Evolutionary conservation across 805 yeast species (phyloP).

Genomic region (Cyberlindnera nakhonratchasimensis): DNA sequence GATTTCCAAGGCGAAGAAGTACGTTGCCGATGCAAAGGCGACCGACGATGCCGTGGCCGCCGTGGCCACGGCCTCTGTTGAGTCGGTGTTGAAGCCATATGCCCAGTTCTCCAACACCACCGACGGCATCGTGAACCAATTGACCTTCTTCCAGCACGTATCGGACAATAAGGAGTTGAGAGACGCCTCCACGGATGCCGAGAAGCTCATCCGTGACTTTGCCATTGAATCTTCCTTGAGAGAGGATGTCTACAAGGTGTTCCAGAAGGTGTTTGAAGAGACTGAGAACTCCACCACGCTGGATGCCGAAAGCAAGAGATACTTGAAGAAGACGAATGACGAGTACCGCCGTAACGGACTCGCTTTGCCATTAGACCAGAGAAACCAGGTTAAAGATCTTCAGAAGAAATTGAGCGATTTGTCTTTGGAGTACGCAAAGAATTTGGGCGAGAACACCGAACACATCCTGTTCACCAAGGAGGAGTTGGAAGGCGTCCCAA

Average conservation of each 20-base stretch:
- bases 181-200: constrained; percentile 66
- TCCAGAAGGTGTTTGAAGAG: constrained; percentile 47
- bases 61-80: constrained; percentile 48
- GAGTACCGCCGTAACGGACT: constrained; percentile 69
- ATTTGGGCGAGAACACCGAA: constrained; percentile 69
- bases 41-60: constrained; percentile 54
- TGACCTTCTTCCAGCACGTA: constrained; percentile 72
- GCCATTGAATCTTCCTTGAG: constrained; percentile 64
- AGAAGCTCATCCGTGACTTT: constrained; percentile 51
- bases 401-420: constrained; percentile 58
- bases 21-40: constrained; percentile 40
- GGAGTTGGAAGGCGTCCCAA: constrained; percentile 73
- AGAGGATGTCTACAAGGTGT: constrained; percentile 58
- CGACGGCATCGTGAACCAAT: constrained; percentile 43
- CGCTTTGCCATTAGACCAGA: constrained; percentile 49
- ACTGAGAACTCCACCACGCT: constrained; percentile 31
- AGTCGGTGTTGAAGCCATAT: constrained; percentile 50
- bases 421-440: constrained; percentile 55
- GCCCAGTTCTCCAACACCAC: constrained; percentile 50
- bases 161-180: constrained; percentile 61
- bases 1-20: constrained; percentile 37
- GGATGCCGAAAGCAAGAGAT: constrained; percentile 54
- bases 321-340: constrained; percentile 51
- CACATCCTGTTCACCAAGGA: constrained; percentile 55
- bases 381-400: constrained; percentile 54